Percentiles rank a stretch among this genome's conserved stretches.
Conservation (phyloP, 495 filamentous ascomycete genomes). For the Penicillium ochrochloron region DNA sequence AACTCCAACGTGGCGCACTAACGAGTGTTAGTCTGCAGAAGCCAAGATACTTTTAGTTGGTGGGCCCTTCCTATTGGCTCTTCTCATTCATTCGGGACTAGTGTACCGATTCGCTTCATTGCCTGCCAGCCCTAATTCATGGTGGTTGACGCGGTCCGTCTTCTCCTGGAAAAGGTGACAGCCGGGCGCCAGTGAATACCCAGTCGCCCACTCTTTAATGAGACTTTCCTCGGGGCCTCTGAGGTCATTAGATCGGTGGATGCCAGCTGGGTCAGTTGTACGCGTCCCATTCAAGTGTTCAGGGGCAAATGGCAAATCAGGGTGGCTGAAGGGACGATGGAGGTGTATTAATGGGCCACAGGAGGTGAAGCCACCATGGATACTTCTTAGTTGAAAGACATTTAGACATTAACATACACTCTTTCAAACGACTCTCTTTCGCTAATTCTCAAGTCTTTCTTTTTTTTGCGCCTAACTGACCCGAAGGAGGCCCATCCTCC, state of each 20-base stretch:
- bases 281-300: conserved; percentile 27
- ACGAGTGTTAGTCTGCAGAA: conserved; percentile 25
- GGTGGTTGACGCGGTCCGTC: conserved; percentile 25
- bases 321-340: conserved; percentile 10
- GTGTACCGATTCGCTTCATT: conserved; percentile 16
- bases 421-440: conserved; percentile 17
- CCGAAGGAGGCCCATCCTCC: conserved; percentile 11
- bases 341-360: conserved; percentile 29
- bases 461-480: conserved; percentile 5
- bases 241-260: conserved; percentile 21
- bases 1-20: conserved; percentile 17
- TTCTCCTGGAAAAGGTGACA: conserved; percentile 26
- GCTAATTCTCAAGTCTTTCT: conserved; percentile 11
- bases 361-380: conserved; percentile 22
- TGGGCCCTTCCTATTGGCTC: conserved; percentile 10
- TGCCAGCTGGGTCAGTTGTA: conserved; percentile 25
- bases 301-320: conserved; percentile 29
- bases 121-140: conserved; percentile 24
- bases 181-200: conserved; percentile 12
- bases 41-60: conserved; percentile 20
- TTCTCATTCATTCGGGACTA: conserved; percentile 15
- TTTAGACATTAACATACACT: conserved; percentile 24
- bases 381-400: conserved; percentile 9
- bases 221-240: not conserved
- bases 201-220: not conserved